Evolutionary conservation across 345 rosid genomes (phyloP).

Genomic region (Lumnitzera littorea): DNA sequence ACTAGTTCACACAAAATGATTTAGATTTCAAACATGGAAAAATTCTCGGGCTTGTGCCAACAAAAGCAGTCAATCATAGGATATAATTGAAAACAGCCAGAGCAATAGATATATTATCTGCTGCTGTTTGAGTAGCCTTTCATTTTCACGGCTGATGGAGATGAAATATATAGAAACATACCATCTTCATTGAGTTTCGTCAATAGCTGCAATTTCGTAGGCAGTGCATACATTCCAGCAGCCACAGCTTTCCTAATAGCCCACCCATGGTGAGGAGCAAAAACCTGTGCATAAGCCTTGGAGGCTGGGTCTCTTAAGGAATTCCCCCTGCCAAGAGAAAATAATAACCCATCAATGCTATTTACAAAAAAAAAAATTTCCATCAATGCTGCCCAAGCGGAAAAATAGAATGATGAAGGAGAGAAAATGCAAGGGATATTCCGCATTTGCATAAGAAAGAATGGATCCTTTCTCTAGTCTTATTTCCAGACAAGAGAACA

Average conservation of each 20-base stretch:
- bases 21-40: too few species aligned
- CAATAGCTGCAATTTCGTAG: conserved; percentile 70
- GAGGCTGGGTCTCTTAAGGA: conserved; percentile 85
- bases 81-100: neutral
- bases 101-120: neutral
- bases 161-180: conserved; percentile 23
- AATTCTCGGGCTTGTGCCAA: too few species aligned
- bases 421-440: too few species aligned
- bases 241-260: conserved; percentile 84
- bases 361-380: neutral
- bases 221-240: conserved; percentile 94
- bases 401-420: too few species aligned
- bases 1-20: too few species aligned
- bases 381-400: too few species aligned
- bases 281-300: conserved; percentile 82
- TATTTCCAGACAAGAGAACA: too few species aligned
- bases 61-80: too few species aligned
- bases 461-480: too few species aligned
- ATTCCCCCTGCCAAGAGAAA: conserved; percentile 43
- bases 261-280: conserved; percentile 97
- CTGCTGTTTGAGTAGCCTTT: neutral
- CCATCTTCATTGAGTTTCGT: conserved; percentile 83
- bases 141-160: neutral
- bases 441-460: too few species aligned
- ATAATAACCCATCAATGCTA: neutral